Evolutionary conservation across 306 rosid genomes (phyloP).

Genomic region (Inga laurina): DNA sequence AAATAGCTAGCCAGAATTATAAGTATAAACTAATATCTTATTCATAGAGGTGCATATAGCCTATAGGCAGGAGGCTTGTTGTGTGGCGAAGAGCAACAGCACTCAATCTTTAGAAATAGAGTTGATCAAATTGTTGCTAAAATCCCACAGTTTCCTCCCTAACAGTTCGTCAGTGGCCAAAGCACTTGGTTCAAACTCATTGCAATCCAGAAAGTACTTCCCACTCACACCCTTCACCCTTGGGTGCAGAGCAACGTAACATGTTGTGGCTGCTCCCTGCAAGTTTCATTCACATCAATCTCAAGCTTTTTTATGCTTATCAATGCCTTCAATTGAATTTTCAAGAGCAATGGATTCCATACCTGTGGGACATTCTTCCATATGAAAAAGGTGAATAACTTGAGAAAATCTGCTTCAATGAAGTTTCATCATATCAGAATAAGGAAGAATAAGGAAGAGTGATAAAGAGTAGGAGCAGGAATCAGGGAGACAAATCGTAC

Average conservation of each 20-base stretch:
- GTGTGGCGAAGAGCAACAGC: constrained; percentile 1
- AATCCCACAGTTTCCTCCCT: constrained; percentile 79
- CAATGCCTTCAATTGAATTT: background rate
- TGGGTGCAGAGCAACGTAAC: constrained; percentile 86
- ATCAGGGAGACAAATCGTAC: constrained; percentile 44
- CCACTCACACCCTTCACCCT: constrained; percentile 75
- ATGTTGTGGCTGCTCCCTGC: constrained; percentile 92
- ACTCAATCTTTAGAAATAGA: constrained; percentile 41
- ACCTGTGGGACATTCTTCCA: constrained; percentile 97
- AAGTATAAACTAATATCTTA: constrained; percentile 5
- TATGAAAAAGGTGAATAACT: constrained; percentile 57
- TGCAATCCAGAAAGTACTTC: constrained; percentile 78
- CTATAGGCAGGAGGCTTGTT: background rate
- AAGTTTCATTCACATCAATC: background rate
- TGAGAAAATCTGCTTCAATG: constrained; percentile 50
- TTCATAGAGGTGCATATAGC: background rate
- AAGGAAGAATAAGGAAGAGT: background rate
- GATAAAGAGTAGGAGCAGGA: background rate
- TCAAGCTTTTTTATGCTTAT: background rate
- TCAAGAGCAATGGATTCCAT: background rate
- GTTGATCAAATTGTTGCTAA: constrained; percentile 65
- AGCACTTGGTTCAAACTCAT: constrained; percentile 63
- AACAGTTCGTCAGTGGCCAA: constrained; percentile 48
- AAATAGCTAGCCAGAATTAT: constrained; percentile 10
- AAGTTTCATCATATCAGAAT: background rate